phyloP scores from a whole-genome alignment of 148 eudicot genomes.

The Pharnaceum exiguum region DNA sequence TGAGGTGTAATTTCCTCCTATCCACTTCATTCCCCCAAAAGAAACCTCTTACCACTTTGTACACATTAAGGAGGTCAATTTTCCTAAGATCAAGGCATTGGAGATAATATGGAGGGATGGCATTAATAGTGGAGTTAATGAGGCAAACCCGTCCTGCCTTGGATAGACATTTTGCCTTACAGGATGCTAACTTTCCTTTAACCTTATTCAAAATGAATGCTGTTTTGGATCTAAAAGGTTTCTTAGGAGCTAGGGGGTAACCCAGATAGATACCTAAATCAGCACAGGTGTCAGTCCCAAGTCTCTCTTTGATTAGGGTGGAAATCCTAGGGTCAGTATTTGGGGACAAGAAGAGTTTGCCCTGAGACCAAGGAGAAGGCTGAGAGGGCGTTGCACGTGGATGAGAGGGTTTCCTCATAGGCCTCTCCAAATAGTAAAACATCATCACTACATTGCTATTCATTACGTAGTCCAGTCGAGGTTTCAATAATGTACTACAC shows the following conservation, averaged over 20 bases:
- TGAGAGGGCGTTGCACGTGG: background rate
- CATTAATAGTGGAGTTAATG: background rate
- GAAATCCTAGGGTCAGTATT: background rate
- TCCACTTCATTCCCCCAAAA: background rate
- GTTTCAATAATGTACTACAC: too few species aligned
- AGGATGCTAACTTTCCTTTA: background rate
- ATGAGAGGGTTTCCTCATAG: background rate
- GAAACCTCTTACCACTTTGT: background rate
- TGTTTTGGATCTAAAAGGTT: background rate
- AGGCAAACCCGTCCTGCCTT: background rate
- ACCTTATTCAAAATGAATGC: background rate
- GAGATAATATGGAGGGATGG: background rate
- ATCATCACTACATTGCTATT: too few species aligned
- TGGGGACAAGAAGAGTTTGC: background rate
- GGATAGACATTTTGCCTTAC: background rate
- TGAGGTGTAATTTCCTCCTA: background rate
- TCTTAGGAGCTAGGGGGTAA: background rate
- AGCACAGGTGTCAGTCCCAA: background rate
- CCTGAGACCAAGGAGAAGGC: background rate
- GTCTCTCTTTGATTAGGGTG: too few species aligned
- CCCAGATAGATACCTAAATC: background rate
- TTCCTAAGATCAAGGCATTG: background rate
- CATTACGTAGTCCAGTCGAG: too few species aligned
- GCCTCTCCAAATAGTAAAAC: background rate
- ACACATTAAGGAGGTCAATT: background rate